Evolutionary conservation across 1,139 yeast genomes (phyloP).

Genomic region (Fermentozyma sake): DNA sequence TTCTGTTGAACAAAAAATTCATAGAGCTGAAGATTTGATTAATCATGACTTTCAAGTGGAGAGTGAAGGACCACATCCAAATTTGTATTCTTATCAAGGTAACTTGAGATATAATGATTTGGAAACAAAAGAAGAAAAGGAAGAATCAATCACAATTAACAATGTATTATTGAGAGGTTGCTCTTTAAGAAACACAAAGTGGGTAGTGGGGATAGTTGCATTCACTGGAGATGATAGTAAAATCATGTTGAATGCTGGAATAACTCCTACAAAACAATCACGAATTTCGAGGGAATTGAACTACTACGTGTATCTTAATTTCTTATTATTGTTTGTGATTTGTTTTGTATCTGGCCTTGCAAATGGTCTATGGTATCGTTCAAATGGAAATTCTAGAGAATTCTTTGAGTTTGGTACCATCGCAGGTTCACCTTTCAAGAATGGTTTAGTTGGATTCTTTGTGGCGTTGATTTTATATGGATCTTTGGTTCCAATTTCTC

Average conservation of each 20-base stretch:
- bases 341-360: slow-evolving; percentile 52
- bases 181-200: slow-evolving; percentile 48
- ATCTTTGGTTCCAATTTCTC: slow-evolving; percentile 56
- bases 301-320: slow-evolving; percentile 46
- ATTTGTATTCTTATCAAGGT: slow-evolving; percentile 52
- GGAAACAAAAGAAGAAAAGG: slow-evolving; percentile 10
- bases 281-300: slow-evolving; percentile 49
- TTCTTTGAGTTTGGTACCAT: slow-evolving; percentile 48
- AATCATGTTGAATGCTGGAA: slow-evolving; percentile 54
- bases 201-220: slow-evolving; percentile 50
- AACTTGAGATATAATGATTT: slow-evolving; percentile 29
- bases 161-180: slow-evolving; percentile 51
- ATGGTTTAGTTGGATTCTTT: slow-evolving; percentile 48
- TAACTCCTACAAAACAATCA: slow-evolving; percentile 55
- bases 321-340: slow-evolving; percentile 40
- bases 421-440: slow-evolving; percentile 46
- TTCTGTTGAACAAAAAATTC: slow-evolving; percentile 26
- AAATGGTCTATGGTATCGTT: slow-evolving; percentile 46
- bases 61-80: slow-evolving; percentile 55
- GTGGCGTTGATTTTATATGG: slow-evolving; percentile 55
- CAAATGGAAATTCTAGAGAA: slow-evolving; percentile 30
- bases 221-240: slow-evolving; percentile 55
- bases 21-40: slow-evolving; percentile 42
- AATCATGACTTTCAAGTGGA: slow-evolving; percentile 39
- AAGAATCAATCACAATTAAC: slow-evolving; percentile 46